These are phyloP conservation scores for Aeminium ludgeri DNA, from an alignment of 495 filamentous ascomycete genomes.

Conservation along the genomic window DNA sequence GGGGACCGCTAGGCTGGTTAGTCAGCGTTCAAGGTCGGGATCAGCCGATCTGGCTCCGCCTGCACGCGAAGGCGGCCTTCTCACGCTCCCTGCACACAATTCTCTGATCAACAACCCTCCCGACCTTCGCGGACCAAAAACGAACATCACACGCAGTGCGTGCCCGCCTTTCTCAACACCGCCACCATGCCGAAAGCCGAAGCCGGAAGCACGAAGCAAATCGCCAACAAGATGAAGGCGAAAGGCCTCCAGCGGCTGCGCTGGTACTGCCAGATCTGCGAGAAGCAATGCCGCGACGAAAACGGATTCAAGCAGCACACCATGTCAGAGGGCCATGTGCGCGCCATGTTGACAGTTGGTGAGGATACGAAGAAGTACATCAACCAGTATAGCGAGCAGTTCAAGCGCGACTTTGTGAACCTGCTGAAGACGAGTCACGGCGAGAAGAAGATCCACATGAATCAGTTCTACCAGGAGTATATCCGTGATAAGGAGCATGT, in stretches of 20 bases:
- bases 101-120: too few relatives aligned
- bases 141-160: too few relatives aligned
- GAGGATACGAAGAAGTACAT: constrained; percentile 69
- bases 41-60: too few relatives aligned
- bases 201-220: constrained; percentile 67
- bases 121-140: too few relatives aligned
- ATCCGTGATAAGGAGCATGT: constrained; percentile 68
- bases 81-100: too few relatives aligned
- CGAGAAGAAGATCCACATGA: constrained; percentile 68
- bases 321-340: constrained; percentile 64
- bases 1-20: too few relatives aligned
- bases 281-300: constrained; percentile 45
- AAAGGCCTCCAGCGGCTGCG: constrained; percentile 74
- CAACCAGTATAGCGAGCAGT: constrained; percentile 57
- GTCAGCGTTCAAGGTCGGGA: too few relatives aligned
- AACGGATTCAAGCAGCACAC: constrained; percentile 65
- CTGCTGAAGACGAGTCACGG: constrained; percentile 64
- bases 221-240: constrained; percentile 77
- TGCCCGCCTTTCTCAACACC: not conserved
- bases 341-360: constrained; percentile 70
- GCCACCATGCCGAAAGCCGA: constrained; percentile 83
- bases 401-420: constrained; percentile 61
- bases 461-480: constrained; percentile 85
- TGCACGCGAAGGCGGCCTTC: too few relatives aligned
- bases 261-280: constrained; percentile 68